A percentile compares a stretch with the other conserved stretches of the same genome.
Conservation (phyloP, 805 yeast species). For the Metschnikowia anglica region DNA sequence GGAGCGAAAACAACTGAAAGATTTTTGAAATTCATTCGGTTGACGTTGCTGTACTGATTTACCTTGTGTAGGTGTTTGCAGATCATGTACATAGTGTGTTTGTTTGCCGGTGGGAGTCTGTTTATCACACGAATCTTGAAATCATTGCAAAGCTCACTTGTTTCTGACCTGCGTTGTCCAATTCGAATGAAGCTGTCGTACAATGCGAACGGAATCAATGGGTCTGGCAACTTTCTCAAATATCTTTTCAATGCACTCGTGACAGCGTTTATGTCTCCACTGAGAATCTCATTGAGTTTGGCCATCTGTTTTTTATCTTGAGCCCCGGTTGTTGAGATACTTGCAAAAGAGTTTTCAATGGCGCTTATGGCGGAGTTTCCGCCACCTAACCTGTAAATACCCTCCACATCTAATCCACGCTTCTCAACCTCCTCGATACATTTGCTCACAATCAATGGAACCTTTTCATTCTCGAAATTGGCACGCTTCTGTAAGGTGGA, state of each 20-base stretch:
- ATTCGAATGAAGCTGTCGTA: conserved; percentile 68
- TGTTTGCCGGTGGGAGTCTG: conserved; percentile 68
- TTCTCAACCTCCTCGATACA: conserved; percentile 77
- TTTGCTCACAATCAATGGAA: conserved; percentile 70
- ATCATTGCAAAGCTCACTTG: conserved; percentile 33
- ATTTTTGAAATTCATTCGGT: conserved; percentile 82
- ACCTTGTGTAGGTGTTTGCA: conserved; percentile 66
- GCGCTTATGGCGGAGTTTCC: conserved; percentile 64
- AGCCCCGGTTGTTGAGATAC: conserved; percentile 25
- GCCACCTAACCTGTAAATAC: conserved; percentile 89
- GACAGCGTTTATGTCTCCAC: conserved; percentile 80
- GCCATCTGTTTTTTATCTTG: conserved; percentile 35
- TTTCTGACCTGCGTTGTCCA: conserved; percentile 21
- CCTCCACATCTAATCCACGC: conserved; percentile 76
- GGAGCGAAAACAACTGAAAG: conserved; percentile 94
- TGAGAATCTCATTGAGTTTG: conserved; percentile 37
- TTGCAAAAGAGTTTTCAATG: conserved; percentile 42
- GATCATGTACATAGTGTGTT: conserved; percentile 52
- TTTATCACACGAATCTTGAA: conserved; percentile 45
- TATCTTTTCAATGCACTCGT: conserved; percentile 87
- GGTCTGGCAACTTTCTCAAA: conserved; percentile 78
- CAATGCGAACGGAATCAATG: conserved; percentile 67
- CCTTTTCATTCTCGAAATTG: conserved; percentile 53
- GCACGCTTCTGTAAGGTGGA: conserved; percentile 65
- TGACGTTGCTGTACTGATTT: conserved; percentile 49